Evolutionary conservation across 1,284 basidiomycete species (phyloP), one percentile per base, ranked within the genome.

Genomic region (Pascua guehoae): DNA sequence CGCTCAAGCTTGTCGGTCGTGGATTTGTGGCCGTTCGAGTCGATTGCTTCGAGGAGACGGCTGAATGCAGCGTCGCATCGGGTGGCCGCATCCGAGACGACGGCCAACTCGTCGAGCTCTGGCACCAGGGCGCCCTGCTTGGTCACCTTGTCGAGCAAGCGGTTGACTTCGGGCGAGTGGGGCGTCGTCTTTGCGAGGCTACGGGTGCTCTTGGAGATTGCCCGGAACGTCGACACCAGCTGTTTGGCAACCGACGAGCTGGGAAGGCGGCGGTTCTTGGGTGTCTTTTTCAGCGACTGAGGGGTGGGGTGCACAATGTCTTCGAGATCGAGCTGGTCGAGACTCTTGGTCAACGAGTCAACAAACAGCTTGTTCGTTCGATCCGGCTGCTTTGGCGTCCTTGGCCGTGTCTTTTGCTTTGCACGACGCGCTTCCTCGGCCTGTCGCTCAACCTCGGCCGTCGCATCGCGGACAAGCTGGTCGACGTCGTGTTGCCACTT

Each of bases 51-150:
- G n/a, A 71, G 53, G 11, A 71, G 52, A 4, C 44, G 43, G 49
- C 66, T 69, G 45, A 67, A 63, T 1, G 48, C 51, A 24, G 42
- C 46, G 44, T 72, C 70, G 51, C 65, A 67, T 10, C 39, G 51
- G 14, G 60, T 48, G 9, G 61, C 58, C 0, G 58, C 61, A 9
- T 53, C 52, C 8, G 57, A 54, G 11, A 68, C 57, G 9, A n/a
- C 47, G 0, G 58, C 65, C 8, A 72, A 53, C 4, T 46, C 54
- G 8, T 47, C 54, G 8, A 62, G 48, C 10, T 62, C 56, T 2
- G 60, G 54, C 0, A 62, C 54, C 1, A 62, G 56, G 0, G 49
- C 41, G 4, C 53, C 51, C 16, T 50, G 47, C 11, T 49, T 42
- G 40, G 53, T 53, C 39, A 62, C 45, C 49, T 56, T 53, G 40